Conservation (phyloP, 768 basidiomycete species). For the Trametes villosa region DNA sequence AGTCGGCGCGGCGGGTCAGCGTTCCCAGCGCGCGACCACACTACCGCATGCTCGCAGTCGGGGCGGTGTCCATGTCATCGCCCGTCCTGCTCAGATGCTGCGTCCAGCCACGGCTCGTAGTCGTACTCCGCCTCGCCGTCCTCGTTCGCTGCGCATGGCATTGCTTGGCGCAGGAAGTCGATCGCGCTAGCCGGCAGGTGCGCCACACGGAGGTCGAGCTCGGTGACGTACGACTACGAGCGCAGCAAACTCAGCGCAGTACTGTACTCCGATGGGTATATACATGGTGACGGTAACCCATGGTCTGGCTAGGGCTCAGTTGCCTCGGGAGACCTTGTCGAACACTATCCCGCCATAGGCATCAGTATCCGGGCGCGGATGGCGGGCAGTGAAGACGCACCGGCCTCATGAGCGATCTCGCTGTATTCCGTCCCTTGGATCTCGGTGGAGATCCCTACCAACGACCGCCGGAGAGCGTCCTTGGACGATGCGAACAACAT, state of each 20-base stretch:
- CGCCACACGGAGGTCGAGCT: constrained; percentile 87
- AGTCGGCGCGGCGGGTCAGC: not conserved
- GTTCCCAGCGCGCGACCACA: constrained; percentile 22
- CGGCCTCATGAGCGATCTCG: constrained; percentile 72
- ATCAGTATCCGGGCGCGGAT: not conserved
- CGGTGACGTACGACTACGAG: constrained; percentile 85
- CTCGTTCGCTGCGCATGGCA: constrained; percentile 63
- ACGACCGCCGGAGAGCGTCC: constrained; percentile 70
- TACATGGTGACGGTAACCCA: too few species aligned
- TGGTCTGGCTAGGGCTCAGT: too few species aligned
- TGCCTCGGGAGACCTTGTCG: constrained; percentile 32
- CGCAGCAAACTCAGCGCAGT: too few species aligned
- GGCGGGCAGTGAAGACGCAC: constrained; percentile 47
- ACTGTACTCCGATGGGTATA: too few species aligned
- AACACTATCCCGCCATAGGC: constrained; percentile 20
- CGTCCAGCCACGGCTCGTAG: constrained; percentile 81
- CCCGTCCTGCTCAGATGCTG: constrained; percentile 57
- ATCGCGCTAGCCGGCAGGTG: constrained; percentile 76
- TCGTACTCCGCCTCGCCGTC: constrained; percentile 73
- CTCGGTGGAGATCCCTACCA: constrained; percentile 79
- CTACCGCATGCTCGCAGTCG: not conserved
- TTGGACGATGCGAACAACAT: constrained; percentile 92
- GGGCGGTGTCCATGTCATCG: constrained; percentile 6
- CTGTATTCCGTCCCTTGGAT: constrained; percentile 82
- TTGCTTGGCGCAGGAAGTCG: constrained; percentile 80